phyloP scores from a whole-genome alignment of 768 basidiomycete species.

The Phanerodontia chrysosporium region DNA sequence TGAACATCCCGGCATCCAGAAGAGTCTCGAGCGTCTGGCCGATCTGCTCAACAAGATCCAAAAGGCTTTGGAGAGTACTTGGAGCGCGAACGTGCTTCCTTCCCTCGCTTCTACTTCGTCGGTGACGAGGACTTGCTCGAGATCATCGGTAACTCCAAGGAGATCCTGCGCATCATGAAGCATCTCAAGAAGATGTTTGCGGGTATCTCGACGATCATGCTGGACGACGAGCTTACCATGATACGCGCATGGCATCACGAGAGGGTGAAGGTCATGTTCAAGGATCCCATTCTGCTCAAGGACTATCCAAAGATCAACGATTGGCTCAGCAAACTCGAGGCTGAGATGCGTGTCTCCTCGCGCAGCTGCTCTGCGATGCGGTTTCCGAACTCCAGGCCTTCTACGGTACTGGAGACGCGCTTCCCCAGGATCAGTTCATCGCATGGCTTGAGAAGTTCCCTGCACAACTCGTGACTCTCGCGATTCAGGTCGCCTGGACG shows the following conservation, averaged over 20 bases:
- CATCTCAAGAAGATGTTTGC: conserved; percentile 99
- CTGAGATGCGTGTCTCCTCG: conserved; percentile 91
- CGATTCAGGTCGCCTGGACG: conserved; percentile 95
- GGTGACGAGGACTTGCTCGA: conserved; percentile 98
- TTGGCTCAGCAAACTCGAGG: conserved; percentile 90
- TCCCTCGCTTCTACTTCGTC: conserved; percentile 99
- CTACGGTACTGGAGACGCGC: conserved; percentile 60
- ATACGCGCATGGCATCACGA: conserved; percentile 91
- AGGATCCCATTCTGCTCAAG: conserved; percentile 78
- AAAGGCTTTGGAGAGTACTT: conserved; percentile 97
- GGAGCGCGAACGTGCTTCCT: conserved; percentile 93
- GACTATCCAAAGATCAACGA: conserved; percentile 98
- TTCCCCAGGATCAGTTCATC: conserved; percentile 71
- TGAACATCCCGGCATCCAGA: conserved; percentile 95
- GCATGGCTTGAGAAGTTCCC: conserved; percentile 92
- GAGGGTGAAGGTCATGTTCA: conserved; percentile 91
- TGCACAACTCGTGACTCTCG: conserved; percentile 94
- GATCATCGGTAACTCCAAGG: conserved; percentile 99
- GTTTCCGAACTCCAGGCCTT: conserved; percentile 78
- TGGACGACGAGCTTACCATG: conserved; percentile 84
- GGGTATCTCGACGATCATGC: conserved; percentile 82
- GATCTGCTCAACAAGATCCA: conserved; percentile 98
- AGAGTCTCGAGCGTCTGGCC: conserved; percentile 93
- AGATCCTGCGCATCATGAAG: conserved; percentile 96
- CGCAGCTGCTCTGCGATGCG: conserved; percentile 73